phyloP scores from a whole-genome alignment of 148 eudicot genomes.

The Rhododendron henanense region DNA sequence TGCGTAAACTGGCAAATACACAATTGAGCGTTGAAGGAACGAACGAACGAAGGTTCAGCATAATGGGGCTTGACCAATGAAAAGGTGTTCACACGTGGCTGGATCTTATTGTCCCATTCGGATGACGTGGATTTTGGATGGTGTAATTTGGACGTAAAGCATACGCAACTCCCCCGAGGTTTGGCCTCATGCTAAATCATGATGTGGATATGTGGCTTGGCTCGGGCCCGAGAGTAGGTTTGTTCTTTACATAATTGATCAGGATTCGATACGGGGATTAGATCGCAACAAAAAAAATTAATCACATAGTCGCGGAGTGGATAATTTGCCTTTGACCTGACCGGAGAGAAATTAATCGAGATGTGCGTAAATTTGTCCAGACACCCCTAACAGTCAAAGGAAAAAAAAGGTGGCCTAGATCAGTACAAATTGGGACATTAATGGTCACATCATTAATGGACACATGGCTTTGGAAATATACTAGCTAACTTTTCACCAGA shows the following conservation, averaged over 20 bases:
- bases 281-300: no score
- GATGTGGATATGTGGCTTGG: neutral
- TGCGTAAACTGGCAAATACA: neutral
- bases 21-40: neutral
- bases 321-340: no score
- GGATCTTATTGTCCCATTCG: neutral
- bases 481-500: neutral
- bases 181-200: neutral
- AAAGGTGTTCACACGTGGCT: neutral
- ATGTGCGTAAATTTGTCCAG: rapidly evolving
- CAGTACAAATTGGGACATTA: neutral
- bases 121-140: neutral
- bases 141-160: neutral
- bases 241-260: no score
- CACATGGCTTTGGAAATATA: neutral
- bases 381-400: neutral
- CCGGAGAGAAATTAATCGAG: no score
- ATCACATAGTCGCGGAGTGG: no score
- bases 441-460: neutral
- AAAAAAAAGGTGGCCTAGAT: neutral
- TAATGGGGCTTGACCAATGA: neutral
- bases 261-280: no score
- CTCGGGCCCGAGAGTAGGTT: neutral
- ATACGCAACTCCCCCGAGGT: neutral
- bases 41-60: neutral